Conservation (phyloP, 83 land plant species). For the Picea engelmannii region DNA sequence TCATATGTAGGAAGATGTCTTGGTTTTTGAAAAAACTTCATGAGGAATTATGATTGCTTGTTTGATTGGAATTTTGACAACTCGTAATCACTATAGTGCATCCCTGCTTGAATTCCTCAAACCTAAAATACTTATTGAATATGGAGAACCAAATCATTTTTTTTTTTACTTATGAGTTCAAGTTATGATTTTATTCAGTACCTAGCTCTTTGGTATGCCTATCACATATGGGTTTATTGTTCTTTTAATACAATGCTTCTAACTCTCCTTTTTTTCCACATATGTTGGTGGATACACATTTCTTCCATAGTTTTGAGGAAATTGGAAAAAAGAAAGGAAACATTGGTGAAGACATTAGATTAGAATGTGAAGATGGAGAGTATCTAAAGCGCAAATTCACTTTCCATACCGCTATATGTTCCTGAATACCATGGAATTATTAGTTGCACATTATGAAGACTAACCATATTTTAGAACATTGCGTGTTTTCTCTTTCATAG, state of each 20-base stretch:
- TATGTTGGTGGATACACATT: conserved; percentile 95
- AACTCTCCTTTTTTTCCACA: conserved; percentile 76
- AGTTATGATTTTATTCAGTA: conserved; percentile 49
- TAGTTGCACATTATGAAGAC: conserved; percentile 8
- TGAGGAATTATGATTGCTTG: too few relatives aligned
- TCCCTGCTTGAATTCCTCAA: too few relatives aligned
- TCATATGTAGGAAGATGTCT: too few relatives aligned
- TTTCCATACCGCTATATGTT: background rate
- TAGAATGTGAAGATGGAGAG: conserved; percentile 26
- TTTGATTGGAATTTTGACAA: too few relatives aligned
- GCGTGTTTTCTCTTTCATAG: background rate
- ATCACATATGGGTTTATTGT: conserved; percentile 55
- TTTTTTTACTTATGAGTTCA: too few relatives aligned
- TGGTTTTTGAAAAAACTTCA: too few relatives aligned
- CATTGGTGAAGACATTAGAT: conserved; percentile 90
- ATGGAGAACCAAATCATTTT: too few relatives aligned
- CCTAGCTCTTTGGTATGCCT: conserved; percentile 31
- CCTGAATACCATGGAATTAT: background rate
- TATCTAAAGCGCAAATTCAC: background rate
- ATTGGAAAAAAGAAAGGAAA: conserved; percentile 68
- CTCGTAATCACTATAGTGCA: too few relatives aligned
- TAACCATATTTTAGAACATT: background rate
- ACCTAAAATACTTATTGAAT: too few relatives aligned
- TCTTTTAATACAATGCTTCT: conserved; percentile 80
- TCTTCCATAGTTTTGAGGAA: conserved; percentile 80